Evolutionary conservation across 2,329 filamentous ascomycete genomes (phyloP).

Genomic region (Pleoardoris graminearum): DNA sequence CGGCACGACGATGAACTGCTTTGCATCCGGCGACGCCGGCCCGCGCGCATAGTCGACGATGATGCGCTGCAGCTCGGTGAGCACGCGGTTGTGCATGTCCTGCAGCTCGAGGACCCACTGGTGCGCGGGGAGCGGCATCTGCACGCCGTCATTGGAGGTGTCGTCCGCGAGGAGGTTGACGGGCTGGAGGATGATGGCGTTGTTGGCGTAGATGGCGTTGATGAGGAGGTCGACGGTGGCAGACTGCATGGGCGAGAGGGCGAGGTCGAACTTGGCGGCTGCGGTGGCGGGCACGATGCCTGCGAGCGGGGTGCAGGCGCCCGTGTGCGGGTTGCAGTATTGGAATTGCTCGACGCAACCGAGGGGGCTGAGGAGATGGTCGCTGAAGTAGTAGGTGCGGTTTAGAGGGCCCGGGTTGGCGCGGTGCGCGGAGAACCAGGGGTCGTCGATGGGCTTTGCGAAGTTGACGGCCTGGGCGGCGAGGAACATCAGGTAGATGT

Average conservation of each 20-base stretch:
- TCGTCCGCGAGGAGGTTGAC: constrained; percentile 2
- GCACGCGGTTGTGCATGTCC: constrained; percentile 27
- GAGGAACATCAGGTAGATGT: constrained; percentile 6
- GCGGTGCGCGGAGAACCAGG: constrained; percentile 14
- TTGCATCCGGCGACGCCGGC: background rate
- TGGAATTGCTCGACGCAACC: constrained; percentile 13
- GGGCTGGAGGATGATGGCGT: constrained; percentile 1
- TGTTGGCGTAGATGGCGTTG: constrained; percentile 3
- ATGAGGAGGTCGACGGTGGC: constrained; percentile 8
- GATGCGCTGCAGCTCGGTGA: constrained; percentile 30
- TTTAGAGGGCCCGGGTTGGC: background rate
- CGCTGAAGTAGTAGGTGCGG: constrained; percentile 4
- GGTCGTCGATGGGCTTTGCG: constrained; percentile 10
- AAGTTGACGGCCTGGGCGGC: constrained; percentile 6
- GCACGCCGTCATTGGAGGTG: constrained; percentile 2
- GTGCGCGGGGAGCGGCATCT: constrained; percentile 22
- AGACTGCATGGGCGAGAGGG: constrained; percentile 6
- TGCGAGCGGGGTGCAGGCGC: constrained; percentile 5
- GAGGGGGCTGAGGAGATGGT: constrained; percentile 8
- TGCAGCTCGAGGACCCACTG: constrained; percentile 39
- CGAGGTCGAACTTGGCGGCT: constrained; percentile 8
- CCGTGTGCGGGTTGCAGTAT: background rate
- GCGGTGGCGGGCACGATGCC: constrained; percentile 12
- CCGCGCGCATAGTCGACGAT: constrained; percentile 12
- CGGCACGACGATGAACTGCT: constrained; percentile 9